phyloP scores from a whole-genome alignment of 2,329 filamentous ascomycete species.

The Penicillium verrucosum region DNA sequence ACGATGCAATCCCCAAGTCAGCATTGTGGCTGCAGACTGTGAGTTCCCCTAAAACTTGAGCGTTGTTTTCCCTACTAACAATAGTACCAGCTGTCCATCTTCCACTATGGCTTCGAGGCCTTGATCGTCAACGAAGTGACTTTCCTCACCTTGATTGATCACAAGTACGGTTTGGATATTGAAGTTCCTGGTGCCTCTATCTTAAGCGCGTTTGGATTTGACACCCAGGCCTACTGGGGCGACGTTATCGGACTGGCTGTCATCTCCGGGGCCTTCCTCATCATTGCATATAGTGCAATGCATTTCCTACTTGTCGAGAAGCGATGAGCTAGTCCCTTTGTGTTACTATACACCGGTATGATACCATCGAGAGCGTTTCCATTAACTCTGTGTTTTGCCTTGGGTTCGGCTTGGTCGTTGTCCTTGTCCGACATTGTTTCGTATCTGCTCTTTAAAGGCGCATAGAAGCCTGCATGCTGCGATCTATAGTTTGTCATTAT shows the following conservation, averaged over 20 bases:
- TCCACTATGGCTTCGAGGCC: conserved; percentile 96
- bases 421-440: neutral
- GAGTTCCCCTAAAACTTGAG: conserved; percentile 34
- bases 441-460: neutral
- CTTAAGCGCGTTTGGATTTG: conserved; percentile 89
- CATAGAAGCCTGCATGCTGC: neutral
- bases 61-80: conserved; percentile 25
- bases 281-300: conserved; percentile 89
- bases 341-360: neutral
- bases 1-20: conserved; percentile 81
- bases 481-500: neutral
- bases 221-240: conserved; percentile 78
- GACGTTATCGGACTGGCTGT: conserved; percentile 79
- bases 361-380: neutral
- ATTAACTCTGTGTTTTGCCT: neutral
- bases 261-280: conserved; percentile 77
- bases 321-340: conserved; percentile 50
- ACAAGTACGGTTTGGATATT: conserved; percentile 95
- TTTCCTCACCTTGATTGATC: conserved; percentile 81
- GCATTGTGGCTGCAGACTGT: conserved; percentile 85
- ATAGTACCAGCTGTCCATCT: conserved; percentile 70
- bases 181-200: conserved; percentile 94
- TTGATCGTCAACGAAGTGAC: conserved; percentile 97
- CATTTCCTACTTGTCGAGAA: conserved; percentile 90
- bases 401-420: neutral